Base-by-base conservation (phyloP, 257 asterid species). In the Jasminum sambac region DNA sequence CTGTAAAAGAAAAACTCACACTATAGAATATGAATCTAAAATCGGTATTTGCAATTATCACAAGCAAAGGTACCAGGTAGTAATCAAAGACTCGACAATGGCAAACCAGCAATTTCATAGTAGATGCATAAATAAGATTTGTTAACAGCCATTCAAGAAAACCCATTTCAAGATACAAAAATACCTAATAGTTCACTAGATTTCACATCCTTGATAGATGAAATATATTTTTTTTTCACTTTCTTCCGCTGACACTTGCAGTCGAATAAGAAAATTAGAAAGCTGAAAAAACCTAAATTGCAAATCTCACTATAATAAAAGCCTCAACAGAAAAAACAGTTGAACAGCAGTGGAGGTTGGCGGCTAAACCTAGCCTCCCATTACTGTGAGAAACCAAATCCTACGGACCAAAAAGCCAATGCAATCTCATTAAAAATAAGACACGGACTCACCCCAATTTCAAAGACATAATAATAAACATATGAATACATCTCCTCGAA, bases 321-420 rank as follows among this genome's bases (percentile, higher is more conserved):
- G 17, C 19, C 38, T 6, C 26, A 7, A 38, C 57, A 57, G 11
- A 39, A 26, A 26, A 38, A 52, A 58, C 66, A 63, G 50, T 62
- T 40, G 67, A 61, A 55, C 34, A 23, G 21, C 62, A 21, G 62
- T 55, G 62, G 62, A 19, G 62, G 9, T 4, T 40, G 69, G 37
- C 17, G 48, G 40, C 39, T 23, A 70, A 75, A 71, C 74, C 71
- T 57, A 67, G 67, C 44, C 79, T 41, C 85, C 73, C 74, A 69
- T 69, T 78, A 62, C 74, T 8, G 48, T 52, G 66, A 63, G 62
- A 39, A 73, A 72, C 42, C 46, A 74, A 58, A 71, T 42, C 63
- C 71, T 37, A 40, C 36, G 61, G 60, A 38, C 68, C 68, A 40
- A 64, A 60, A 16, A 68, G 36, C n/a, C 58, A 12, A 37, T 2